Percentiles rank a stretch among this genome's conserved stretches.
Conservation (phyloP, 495 filamentous ascomycete species). For the Lichina pygmaea region DNA sequence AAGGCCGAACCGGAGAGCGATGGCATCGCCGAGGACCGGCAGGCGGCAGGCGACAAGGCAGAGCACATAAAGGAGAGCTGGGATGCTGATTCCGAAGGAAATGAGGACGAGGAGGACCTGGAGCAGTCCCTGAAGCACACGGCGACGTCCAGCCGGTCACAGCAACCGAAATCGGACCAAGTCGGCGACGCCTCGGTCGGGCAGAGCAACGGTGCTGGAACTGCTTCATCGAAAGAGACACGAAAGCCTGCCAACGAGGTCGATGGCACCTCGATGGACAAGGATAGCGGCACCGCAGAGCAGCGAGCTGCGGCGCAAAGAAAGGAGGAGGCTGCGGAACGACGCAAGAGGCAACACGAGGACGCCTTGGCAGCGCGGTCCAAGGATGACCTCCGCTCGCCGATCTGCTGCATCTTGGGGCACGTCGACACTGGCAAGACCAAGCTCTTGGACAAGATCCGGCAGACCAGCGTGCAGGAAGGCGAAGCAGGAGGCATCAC, state of each 20-base stretch:
- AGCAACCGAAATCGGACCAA: constrained; percentile 1
- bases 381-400: constrained; percentile 81
- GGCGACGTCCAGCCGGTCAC: neutral
- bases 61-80: constrained; percentile 79
- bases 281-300: constrained; percentile 42
- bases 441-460: constrained; percentile 93
- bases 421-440: constrained; percentile 99
- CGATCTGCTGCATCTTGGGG: constrained; percentile 98
- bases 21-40: constrained; percentile 55
- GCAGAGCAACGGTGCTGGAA: neutral
- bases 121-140: constrained; percentile 11
- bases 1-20: constrained; percentile 28
- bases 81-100: constrained; percentile 70
- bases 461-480: constrained; percentile 96
- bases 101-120: constrained; percentile 49
- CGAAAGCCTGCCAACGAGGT: constrained; percentile 11
- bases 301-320: constrained; percentile 39
- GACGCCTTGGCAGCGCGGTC: constrained; percentile 79
- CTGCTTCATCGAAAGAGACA: neutral
- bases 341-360: constrained; percentile 67
- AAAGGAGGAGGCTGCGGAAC: constrained; percentile 77
- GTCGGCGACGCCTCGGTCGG: neutral
- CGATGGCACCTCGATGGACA: constrained; percentile 27
- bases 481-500: constrained; percentile 99
- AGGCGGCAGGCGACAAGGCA: constrained; percentile 50